phyloP scores from a whole-genome alignment of 805 yeast species.

The Spathaspora girioi region DNA sequence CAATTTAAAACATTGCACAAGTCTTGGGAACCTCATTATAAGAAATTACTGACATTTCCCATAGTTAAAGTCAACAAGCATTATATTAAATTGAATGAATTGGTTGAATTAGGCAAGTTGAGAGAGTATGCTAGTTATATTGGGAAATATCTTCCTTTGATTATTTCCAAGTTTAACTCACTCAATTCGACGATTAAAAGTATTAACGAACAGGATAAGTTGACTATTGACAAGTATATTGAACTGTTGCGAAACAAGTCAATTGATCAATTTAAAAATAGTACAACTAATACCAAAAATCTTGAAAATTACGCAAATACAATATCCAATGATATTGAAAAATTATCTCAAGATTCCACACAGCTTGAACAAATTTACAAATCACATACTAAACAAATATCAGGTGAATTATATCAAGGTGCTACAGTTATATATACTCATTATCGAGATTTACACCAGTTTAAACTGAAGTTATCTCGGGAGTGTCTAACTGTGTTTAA shows the following conservation, averaged over 20 bases:
- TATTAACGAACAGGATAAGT: constrained; percentile 31
- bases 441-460: constrained; percentile 28
- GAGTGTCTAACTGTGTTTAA: constrained; percentile 24
- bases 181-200: constrained; percentile 31
- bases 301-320: not conserved
- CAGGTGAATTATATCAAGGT: constrained; percentile 25
- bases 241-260: constrained; percentile 41
- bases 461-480: constrained; percentile 22
- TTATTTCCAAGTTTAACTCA: constrained; percentile 25
- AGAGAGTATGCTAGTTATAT: constrained; percentile 26
- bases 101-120: constrained; percentile 28
- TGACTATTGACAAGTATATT: constrained; percentile 36
- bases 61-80: constrained; percentile 28
- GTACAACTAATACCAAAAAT: constrained; percentile 9
- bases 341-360: constrained; percentile 4
- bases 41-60: constrained; percentile 34
- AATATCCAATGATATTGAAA: constrained; percentile 10
- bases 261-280: constrained; percentile 18
- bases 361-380: constrained; percentile 19
- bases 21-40: constrained; percentile 31
- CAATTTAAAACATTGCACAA: constrained; percentile 40
- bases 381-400: constrained; percentile 12
- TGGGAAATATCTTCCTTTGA: constrained; percentile 23
- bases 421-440: constrained; percentile 32
- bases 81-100: constrained; percentile 22